phyloP scores from a whole-genome alignment of 23 red algal species.

The Agarophyton chilense region DNA sequence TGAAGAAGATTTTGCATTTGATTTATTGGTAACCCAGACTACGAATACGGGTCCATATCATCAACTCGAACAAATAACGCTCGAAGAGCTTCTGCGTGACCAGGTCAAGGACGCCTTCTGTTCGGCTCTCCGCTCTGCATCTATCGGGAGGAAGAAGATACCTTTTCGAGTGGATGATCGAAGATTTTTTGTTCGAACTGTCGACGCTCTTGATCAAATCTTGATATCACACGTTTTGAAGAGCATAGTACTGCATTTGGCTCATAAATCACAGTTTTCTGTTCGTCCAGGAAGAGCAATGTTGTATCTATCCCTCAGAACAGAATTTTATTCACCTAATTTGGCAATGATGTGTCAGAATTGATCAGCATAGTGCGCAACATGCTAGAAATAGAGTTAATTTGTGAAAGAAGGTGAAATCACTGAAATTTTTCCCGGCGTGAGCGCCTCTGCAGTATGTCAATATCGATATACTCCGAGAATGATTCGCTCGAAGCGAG shows the following conservation, averaged over 20 bases:
- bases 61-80: not conserved
- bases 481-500: not conserved
- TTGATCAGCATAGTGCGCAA: not conserved
- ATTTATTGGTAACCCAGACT: no score
- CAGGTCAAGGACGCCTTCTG: conserved; percentile 17
- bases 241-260: not conserved
- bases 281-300: no score
- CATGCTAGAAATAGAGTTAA: conserved; percentile 26
- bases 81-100: not conserved
- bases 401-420: not conserved
- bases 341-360: not conserved
- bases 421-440: conserved; percentile 19
- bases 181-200: not conserved
- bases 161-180: not conserved
- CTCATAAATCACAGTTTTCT: no score
- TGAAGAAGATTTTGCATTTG: not conserved
- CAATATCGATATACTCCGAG: conserved; percentile 23
- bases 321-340: no score
- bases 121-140: not conserved
- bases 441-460: conserved; percentile 6
- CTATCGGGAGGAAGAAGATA: not conserved
- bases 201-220: not conserved
- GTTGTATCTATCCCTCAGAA: no score
- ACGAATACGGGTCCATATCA: no score
- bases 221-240: not conserved